Evolutionary conservation across 768 basidiomycete genomes (phyloP).

Genomic region (Lactarius sp.): DNA sequence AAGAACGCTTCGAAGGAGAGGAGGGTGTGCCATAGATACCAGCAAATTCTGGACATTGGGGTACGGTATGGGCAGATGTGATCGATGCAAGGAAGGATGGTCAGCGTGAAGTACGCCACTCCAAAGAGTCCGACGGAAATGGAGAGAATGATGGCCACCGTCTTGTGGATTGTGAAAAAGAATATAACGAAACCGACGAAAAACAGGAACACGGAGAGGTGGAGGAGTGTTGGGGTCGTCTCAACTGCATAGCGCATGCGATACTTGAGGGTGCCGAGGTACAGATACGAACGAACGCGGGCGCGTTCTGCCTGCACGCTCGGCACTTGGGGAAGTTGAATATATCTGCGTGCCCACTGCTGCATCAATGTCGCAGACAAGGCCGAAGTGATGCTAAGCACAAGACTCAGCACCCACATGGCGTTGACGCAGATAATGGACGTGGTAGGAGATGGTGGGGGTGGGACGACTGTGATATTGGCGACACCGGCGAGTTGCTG

Average conservation of each 20-base stretch:
- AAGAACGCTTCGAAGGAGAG: not conserved
- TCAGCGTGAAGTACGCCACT: slow-evolving; percentile 18
- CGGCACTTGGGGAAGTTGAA: slow-evolving; percentile 29
- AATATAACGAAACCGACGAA: slow-evolving; percentile 45
- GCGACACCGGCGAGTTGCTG: slow-evolving; percentile 14
- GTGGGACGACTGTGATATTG: not conserved
- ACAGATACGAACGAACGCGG: slow-evolving; percentile 36
- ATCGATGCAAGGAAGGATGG: slow-evolving; percentile 21
- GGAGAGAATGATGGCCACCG: slow-evolving; percentile 15
- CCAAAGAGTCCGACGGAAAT: slow-evolving; percentile 7
- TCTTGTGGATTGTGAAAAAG: slow-evolving; percentile 32
- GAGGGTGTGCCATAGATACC: slow-evolving; percentile 4
- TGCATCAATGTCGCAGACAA: slow-evolving; percentile 16
- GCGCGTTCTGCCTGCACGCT: slow-evolving; percentile 33
- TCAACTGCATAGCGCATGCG: slow-evolving; percentile 38
- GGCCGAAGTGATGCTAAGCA: slow-evolving; percentile 19
- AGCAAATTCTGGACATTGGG: slow-evolving; percentile 14
- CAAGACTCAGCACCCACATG: slow-evolving; percentile 23
- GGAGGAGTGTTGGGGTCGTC: slow-evolving; percentile 42
- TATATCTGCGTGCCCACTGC: slow-evolving; percentile 23
- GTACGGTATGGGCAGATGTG: slow-evolving; percentile 26
- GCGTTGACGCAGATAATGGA: slow-evolving; percentile 17
- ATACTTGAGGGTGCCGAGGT: slow-evolving; percentile 38
- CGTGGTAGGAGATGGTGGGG: not conserved
- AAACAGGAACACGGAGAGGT: slow-evolving; percentile 46